These are phyloP conservation scores for Lepidium campestre DNA, from an alignment of 441 rosid species.

Conservation along the genomic window DNA sequence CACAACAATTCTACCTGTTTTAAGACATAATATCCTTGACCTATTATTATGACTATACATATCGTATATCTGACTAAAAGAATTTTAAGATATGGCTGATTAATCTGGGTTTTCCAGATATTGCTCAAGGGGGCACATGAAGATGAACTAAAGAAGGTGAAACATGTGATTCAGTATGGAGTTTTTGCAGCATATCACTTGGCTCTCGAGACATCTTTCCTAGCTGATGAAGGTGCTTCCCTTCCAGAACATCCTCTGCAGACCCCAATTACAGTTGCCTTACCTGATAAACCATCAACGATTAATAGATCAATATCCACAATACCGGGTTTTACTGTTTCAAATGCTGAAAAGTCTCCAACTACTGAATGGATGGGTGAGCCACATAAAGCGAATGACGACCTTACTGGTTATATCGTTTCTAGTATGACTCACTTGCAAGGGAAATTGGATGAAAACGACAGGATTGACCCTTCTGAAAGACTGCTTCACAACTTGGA, in stretches of 20 bases:
- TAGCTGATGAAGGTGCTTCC: slow-evolving; percentile 81
- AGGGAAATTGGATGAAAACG: slow-evolving; percentile 32
- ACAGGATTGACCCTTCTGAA: slow-evolving; percentile 34
- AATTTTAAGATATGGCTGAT: slow-evolving; percentile 12
- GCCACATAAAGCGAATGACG: slow-evolving; percentile 31
- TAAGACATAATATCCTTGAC: not conserved
- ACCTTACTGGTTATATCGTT: slow-evolving; percentile 28
- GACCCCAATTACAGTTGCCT: slow-evolving; percentile 66
- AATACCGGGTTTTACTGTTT: slow-evolving; percentile 56
- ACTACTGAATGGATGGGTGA: slow-evolving; percentile 33
- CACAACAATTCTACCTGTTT: slow-evolving; percentile 6
- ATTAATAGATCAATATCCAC: slow-evolving; percentile 67
- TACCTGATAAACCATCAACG: slow-evolving; percentile 57
- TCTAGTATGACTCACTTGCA: slow-evolving; percentile 29
- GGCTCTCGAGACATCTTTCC: slow-evolving; percentile 73
- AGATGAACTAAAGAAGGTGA: slow-evolving; percentile 68
- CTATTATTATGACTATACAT: slow-evolving; percentile 5
- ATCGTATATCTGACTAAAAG: not conserved
- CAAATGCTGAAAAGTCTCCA: slow-evolving; percentile 36
- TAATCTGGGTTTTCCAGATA: slow-evolving; percentile 40
- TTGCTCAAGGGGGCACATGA: slow-evolving; percentile 66
- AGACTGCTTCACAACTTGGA: slow-evolving; percentile 24
- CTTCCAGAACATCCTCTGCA: slow-evolving; percentile 64
- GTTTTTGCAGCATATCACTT: slow-evolving; percentile 82
- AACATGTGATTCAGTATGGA: slow-evolving; percentile 75